Percentiles rank a stretch among this genome's conserved stretches.
Evolutionary conservation across 208 protist genomes (phyloP).

Genomic region (Crithidia sp.): DNA sequence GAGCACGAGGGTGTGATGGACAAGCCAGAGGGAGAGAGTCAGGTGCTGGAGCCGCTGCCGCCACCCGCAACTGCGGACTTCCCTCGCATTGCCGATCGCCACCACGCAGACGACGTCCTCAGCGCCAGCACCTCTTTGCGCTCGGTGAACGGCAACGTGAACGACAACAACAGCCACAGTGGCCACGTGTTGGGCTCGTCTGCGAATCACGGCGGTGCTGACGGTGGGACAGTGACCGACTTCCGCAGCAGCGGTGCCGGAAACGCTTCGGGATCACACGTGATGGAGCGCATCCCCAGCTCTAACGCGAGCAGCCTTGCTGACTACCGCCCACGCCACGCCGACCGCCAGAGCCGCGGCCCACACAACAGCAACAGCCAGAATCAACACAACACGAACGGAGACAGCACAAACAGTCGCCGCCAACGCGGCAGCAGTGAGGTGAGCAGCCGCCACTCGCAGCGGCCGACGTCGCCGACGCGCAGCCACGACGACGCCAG

Average conservation of each 20-base stretch:
- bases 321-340: constrained; percentile 13
- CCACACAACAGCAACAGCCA: constrained; percentile 7
- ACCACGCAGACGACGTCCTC: constrained; percentile 12
- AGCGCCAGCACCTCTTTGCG: constrained; percentile 24
- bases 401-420: constrained; percentile 11
- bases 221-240: constrained; percentile 2
- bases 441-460: constrained; percentile 16
- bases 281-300: constrained; percentile 15
- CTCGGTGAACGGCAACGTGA: constrained; percentile 12
- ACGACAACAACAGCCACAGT: constrained; percentile 3
- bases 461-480: constrained; percentile 12
- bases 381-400: not conserved
- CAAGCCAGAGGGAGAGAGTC: constrained; percentile 9
- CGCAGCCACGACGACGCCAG: constrained; percentile 15
- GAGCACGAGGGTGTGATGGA: constrained; percentile 25
- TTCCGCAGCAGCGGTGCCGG: not conserved
- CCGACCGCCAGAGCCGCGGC: not conserved
- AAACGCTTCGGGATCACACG: not conserved
- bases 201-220: not conserved
- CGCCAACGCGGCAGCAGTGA: constrained; percentile 22
- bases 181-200: not conserved
- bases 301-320: constrained; percentile 26
- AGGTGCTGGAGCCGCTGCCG: constrained; percentile 7
- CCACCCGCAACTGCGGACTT: constrained; percentile 7
- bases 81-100: constrained; percentile 25